Base-by-base conservation (phyloP, 1,284 basidiomycete genomes). In the Hymenochaete sp. region DNA sequence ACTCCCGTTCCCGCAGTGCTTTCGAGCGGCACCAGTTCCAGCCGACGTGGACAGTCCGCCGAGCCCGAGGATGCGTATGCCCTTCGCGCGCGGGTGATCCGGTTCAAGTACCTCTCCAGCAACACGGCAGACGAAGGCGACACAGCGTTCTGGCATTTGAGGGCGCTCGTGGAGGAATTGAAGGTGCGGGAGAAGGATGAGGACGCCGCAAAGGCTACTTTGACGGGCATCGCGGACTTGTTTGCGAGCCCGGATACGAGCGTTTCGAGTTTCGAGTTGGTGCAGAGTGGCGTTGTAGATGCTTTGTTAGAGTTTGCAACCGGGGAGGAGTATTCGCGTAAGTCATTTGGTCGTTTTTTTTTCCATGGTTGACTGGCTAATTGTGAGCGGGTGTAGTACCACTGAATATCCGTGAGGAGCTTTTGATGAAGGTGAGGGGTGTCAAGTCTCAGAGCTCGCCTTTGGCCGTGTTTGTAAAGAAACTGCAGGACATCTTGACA, bases 241-340 rank as follows among this genome's bases (percentile, higher is more conserved):
- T 95, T 99, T 60, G 69, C 81, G 1, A 81, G 81, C n/a, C 72
- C 75, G 25, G 73, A 79, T 55, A 76, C 73, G 3, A 85, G 91
- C 8, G 79, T 98, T 9, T 97, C 93, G 1, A 96, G 93, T 63
- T 98, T 98, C 55, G 96, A 99, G 67, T 66, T 98, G 32, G 67
- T 97, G 45, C 87, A 96, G 57, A 95, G 91, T 57, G 95, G 93
- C 2, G 74, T 97, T 1, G 84, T 98, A 1, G 92, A 96, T 53
- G 82, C 82, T 2, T 62, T 98, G 33, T 73, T 98, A 44, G 75
- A 77, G 38, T 93, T 92, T 63, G 79, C 90, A 3, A 87, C 85
- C 2, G 79, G 82, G 50, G 66, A 74, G 36, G 73, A 75, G 6
- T 69, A 73, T 36, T 64, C 65, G 37, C 68, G 81, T 81, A 57